Percentiles rank a stretch among this genome's conserved stretches.
Conservation (phyloP, 1,284 basidiomycete genomes). For the Cronartium quercuum region DNA sequence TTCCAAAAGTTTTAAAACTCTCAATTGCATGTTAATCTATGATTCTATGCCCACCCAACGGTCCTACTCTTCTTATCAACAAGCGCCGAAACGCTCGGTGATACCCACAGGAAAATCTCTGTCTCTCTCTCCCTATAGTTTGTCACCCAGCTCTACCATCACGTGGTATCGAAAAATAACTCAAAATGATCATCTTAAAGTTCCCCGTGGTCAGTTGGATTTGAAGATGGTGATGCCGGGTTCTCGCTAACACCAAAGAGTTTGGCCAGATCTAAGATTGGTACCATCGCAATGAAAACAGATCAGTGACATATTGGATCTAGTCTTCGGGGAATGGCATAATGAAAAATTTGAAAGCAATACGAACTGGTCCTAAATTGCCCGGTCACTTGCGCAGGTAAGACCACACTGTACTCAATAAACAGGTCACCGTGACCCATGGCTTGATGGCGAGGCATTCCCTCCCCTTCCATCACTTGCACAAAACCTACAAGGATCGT, state of each 20-base stretch:
- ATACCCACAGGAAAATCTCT: no score
- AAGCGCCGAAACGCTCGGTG: no score
- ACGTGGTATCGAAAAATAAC: background rate
- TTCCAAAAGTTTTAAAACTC: no score
- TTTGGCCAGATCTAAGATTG: background rate
- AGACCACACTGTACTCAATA: slow-evolving; percentile 81
- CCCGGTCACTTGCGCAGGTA: slow-evolving; percentile 56
- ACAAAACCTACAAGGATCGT: slow-evolving; percentile 61
- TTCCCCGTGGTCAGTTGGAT: background rate
- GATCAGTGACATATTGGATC: background rate
- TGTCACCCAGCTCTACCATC: background rate
- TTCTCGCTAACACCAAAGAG: background rate
- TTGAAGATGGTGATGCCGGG: background rate
- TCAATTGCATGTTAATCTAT: no score
- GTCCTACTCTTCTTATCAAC: no score
- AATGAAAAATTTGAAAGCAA: background rate
- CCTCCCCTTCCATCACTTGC: slow-evolving; percentile 74
- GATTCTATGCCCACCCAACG: no score
- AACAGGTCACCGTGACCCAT: slow-evolving; percentile 68
- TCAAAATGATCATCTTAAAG: background rate
- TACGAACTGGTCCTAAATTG: slow-evolving; percentile 21
- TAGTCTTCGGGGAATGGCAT: background rate
- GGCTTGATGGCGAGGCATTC: slow-evolving; percentile 51
- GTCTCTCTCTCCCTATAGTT: no score
- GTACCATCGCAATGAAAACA: background rate